Evolutionary conservation across 2,329 filamentous ascomycete species (phyloP).

Genomic region (Aspergillus caelatus): DNA sequence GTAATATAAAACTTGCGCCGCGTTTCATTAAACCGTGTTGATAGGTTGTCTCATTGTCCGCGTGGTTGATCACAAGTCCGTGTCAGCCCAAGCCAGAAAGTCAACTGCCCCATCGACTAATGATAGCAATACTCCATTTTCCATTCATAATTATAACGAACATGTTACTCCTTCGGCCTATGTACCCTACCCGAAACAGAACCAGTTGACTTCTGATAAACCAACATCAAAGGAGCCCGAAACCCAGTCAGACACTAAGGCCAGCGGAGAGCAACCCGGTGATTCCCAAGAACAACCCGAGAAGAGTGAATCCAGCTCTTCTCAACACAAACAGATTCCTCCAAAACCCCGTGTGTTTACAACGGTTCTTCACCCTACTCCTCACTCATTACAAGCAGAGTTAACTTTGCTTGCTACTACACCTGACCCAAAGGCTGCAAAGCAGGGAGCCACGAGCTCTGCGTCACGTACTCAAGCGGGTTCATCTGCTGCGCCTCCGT

Average conservation of each 20-base stretch:
- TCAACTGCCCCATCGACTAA: slow-evolving; percentile 58
- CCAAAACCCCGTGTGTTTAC: slow-evolving; percentile 68
- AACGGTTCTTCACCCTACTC: slow-evolving; percentile 81
- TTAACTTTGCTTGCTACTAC: slow-evolving; percentile 75
- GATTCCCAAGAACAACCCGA: slow-evolving; percentile 64
- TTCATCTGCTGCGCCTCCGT: slow-evolving; percentile 56
- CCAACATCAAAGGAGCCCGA: slow-evolving; percentile 29
- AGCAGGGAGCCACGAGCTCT: slow-evolving; percentile 47
- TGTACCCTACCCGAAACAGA: slow-evolving; percentile 67
- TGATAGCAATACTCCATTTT: slow-evolving; percentile 70
- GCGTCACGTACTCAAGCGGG: slow-evolving; percentile 41
- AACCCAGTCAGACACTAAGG: slow-evolving; percentile 25
- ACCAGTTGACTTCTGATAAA: slow-evolving; percentile 35
- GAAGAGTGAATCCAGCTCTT: slow-evolving; percentile 51
- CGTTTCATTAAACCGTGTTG: neutral
- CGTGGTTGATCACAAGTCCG: slow-evolving; percentile 82
- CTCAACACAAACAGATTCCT: slow-evolving; percentile 51
- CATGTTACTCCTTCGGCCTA: slow-evolving; percentile 89
- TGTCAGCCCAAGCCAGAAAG: slow-evolving; percentile 61
- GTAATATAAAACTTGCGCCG: slow-evolving; percentile 8
- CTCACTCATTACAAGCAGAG: slow-evolving; percentile 73
- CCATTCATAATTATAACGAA: slow-evolving; percentile 88
- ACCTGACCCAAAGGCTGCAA: slow-evolving; percentile 58
- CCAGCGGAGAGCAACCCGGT: slow-evolving; percentile 29
- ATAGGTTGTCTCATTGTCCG: slow-evolving; percentile 84